Evolutionary conservation across 192 early-diverging fungal species (phyloP), one percentile per base, ranked within the genome.

Genomic region (Backusella luteola): DNA sequence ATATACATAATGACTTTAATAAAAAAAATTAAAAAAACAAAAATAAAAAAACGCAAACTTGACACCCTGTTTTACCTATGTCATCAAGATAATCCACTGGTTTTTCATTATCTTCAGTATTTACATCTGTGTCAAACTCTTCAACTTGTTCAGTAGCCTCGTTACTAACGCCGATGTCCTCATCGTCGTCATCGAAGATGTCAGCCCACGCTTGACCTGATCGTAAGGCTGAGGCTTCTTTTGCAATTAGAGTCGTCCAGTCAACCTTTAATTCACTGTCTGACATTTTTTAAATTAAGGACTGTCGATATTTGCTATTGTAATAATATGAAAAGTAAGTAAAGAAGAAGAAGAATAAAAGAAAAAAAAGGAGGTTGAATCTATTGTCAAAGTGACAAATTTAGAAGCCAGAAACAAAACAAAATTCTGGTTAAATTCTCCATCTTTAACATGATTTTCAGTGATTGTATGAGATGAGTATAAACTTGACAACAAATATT

Each of bases 381-480:
- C 29, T 1, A 29, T 29, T 29, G 8, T 21, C 7, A n/a, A 19
- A 12, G 29, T 69, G 6, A 17, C 1, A 23, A 14, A 70, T 46
- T 63, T 84, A 81, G 70, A 90, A 80, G 67, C 68, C 75, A 70
- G 84, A 84, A 41, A 89, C 85, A 77, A 96, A 93, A 7, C 12
- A 14, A 14, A 44, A 14, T 14, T 42, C 41, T 42, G 32, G 32
- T 2, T 2, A 32, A 32, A 32, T 32, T 32, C 2, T 32, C 3
- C 32, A 32, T 0, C 32, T 32, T 32, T 32, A 32, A 32, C 32
- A 32, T 32, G 36, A 38, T 36, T 36, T 38, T 38, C 32, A 32
- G 3, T 32, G 32, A 32, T 9, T 38, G 7, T 39, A 11, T 39
- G 5, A 39, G 8, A 39, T 39, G 8, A 11, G 38, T 39, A 39